phyloP scores from a whole-genome alignment of 2,329 filamentous ascomycete genomes.

The Alternaria atra region DNA sequence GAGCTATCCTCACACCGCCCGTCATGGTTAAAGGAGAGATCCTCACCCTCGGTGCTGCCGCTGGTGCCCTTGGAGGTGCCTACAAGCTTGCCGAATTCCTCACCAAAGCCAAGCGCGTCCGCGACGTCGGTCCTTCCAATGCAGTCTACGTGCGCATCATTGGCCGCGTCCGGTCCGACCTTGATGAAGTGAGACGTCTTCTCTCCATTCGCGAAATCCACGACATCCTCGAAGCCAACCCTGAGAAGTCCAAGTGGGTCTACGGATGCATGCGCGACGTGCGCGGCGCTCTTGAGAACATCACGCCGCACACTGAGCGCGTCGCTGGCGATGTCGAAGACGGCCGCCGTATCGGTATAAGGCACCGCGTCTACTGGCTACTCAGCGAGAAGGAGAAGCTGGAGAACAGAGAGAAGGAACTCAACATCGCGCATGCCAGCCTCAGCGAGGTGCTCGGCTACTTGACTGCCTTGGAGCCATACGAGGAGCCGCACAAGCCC shows the following conservation, averaged over 20 bases:
- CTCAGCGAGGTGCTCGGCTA: slow-evolving; percentile 49
- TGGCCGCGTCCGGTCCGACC: slow-evolving; percentile 48
- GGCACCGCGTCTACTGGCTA: slow-evolving; percentile 51
- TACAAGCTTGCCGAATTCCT: slow-evolving; percentile 52
- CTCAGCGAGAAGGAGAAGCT: slow-evolving; percentile 53
- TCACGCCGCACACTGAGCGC: slow-evolving; percentile 49
- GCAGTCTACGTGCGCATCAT: slow-evolving; percentile 52
- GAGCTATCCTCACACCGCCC: slow-evolving; percentile 17
- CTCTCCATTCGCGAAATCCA: slow-evolving; percentile 50
- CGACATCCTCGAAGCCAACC: slow-evolving; percentile 49
- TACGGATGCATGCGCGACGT: slow-evolving; percentile 49
- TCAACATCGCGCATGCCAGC: slow-evolving; percentile 45
- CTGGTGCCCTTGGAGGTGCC: slow-evolving; percentile 46
- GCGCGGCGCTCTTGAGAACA: slow-evolving; percentile 49
- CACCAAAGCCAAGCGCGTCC: slow-evolving; percentile 46
- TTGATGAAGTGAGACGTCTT: slow-evolving; percentile 50
- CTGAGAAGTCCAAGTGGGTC: slow-evolving; percentile 51
- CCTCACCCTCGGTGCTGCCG: slow-evolving; percentile 44
- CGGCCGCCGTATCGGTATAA: slow-evolving; percentile 48
- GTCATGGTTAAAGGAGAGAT: slow-evolving; percentile 47
- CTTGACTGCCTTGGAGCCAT: slow-evolving; percentile 46
- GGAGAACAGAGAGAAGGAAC: slow-evolving; percentile 49
- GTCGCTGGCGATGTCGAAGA: slow-evolving; percentile 46
- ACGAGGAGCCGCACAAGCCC: slow-evolving; percentile 32
- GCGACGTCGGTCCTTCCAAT: slow-evolving; percentile 50